phyloP scores from a whole-genome alignment of 1,139 yeast genomes.

The Saccharomyces pastorianus region DNA sequence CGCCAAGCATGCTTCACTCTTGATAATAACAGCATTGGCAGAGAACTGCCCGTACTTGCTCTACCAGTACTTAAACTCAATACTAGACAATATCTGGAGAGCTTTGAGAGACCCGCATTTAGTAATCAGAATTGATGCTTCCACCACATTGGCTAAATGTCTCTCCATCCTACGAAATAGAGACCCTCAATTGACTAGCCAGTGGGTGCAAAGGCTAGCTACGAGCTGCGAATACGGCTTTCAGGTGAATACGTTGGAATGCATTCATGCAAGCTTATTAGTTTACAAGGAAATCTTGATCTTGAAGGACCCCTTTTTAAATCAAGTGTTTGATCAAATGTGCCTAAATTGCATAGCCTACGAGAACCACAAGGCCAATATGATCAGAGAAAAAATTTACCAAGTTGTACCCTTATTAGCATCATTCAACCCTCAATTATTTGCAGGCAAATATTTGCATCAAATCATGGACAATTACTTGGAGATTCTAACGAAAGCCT shows the following conservation, averaged over 20 bases:
- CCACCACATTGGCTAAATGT: conserved; percentile 70
- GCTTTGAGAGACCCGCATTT: conserved; percentile 75
- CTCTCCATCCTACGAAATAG: conserved; percentile 71
- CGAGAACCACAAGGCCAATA: conserved; percentile 67
- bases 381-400: conserved; percentile 77
- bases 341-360: conserved; percentile 74
- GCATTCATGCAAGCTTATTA: conserved; percentile 76
- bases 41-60: conserved; percentile 79
- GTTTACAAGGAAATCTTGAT: conserved; percentile 72
- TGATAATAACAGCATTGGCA: conserved; percentile 77
- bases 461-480: conserved; percentile 71
- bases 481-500: conserved; percentile 44
- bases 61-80: conserved; percentile 68
- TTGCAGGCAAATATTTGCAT: conserved; percentile 75
- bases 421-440: conserved; percentile 63
- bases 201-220: conserved; percentile 67
- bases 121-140: conserved; percentile 74
- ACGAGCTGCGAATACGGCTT: conserved; percentile 52
- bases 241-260: conserved; percentile 47
- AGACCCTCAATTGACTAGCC: conserved; percentile 59
- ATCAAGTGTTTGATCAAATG: conserved; percentile 65
- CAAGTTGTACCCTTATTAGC: conserved; percentile 77
- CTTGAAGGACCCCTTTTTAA: conserved; percentile 57
- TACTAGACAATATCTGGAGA: conserved; percentile 81
- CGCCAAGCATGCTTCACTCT: conserved; percentile 84